Conservation (phyloP, 2,329 filamentous ascomycete species). For the Fusarium vanettenii region DNA sequence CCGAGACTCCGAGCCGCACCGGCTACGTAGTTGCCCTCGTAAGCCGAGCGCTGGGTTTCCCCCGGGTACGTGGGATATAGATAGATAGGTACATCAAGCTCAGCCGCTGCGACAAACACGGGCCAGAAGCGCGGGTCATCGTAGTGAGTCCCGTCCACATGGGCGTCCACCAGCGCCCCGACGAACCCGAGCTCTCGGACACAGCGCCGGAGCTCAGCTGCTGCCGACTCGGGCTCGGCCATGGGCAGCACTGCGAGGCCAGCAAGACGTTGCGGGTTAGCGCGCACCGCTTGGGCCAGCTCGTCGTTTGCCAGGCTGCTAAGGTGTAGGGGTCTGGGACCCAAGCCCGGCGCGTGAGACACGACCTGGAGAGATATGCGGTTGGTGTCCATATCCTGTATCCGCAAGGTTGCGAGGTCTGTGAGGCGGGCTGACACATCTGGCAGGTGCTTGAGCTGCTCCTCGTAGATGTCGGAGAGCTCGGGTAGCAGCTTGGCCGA, state of each 20-base stretch:
- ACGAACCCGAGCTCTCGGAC: constrained; percentile 47
- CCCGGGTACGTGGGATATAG: constrained; percentile 58
- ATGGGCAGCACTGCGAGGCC: constrained; percentile 47
- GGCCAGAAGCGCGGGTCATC: constrained; percentile 47
- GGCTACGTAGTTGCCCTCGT: constrained; percentile 44
- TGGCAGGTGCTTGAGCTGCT: constrained; percentile 6
- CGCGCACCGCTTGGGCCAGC: background rate
- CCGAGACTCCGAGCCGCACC: constrained; percentile 49
- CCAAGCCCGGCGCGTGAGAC: constrained; percentile 15
- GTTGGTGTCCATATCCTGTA: constrained; percentile 12
- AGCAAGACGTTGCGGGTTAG: constrained; percentile 37
- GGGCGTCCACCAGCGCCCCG: constrained; percentile 47
- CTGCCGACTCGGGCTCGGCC: constrained; percentile 43
- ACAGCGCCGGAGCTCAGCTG: constrained; percentile 45
- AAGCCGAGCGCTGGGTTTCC: constrained; percentile 41
- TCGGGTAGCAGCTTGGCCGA: constrained; percentile 4
- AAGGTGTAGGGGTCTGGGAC: background rate
- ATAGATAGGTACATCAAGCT: constrained; percentile 63
- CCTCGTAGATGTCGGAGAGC: constrained; percentile 4
- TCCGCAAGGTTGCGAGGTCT: constrained; percentile 5
- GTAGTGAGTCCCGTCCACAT: constrained; percentile 43
- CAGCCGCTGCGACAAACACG: constrained; percentile 42
- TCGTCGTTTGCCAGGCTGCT: constrained; percentile 8
- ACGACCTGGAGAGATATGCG: constrained; percentile 8
- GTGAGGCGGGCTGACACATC: constrained; percentile 4